A percentile compares a stretch with the other conserved stretches of the same genome.
Conservation (phyloP, 192 early-diverging fungal species). For the Linnemannia hyalina region DNA sequence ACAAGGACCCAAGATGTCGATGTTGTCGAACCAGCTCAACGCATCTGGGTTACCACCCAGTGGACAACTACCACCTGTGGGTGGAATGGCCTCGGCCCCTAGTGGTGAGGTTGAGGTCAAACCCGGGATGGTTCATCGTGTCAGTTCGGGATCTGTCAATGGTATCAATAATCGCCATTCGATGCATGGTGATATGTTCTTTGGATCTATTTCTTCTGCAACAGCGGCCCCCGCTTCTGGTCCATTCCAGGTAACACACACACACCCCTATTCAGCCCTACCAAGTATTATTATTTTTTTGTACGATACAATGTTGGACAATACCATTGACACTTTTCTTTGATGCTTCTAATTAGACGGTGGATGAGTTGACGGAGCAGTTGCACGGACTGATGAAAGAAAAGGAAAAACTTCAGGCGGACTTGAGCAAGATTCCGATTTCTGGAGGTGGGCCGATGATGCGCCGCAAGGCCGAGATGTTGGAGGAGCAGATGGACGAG, state of each 20-base stretch:
- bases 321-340: not conserved
- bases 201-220: not conserved
- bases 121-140: conserved; percentile 40
- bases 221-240: not conserved
- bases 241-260: conserved; percentile 15
- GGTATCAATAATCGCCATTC: conserved; percentile 26
- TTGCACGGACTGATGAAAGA: conserved; percentile 60
- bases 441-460: conserved; percentile 64
- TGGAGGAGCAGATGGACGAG: conserved; percentile 64
- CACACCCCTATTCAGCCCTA: not conserved
- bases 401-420: conserved; percentile 62
- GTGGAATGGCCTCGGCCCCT: conserved; percentile 6
- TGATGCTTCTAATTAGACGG: conserved; percentile 8
- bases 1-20: not conserved
- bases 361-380: conserved; percentile 58
- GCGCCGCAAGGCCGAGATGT: conserved; percentile 59
- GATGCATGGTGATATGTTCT: conserved; percentile 26
- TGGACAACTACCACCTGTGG: not conserved
- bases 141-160: conserved; percentile 30
- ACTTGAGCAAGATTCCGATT: conserved; percentile 65
- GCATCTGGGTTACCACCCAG: conserved; percentile 22
- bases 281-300: too few species aligned
- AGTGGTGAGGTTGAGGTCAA: conserved; percentile 24
- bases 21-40: conserved; percentile 24
- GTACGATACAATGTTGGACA: too few species aligned